Percentiles rank a stretch among this genome's conserved stretches.
Conservation (phyloP, 441 rosid genomes). For the Bruguiera hainesii region DNA sequence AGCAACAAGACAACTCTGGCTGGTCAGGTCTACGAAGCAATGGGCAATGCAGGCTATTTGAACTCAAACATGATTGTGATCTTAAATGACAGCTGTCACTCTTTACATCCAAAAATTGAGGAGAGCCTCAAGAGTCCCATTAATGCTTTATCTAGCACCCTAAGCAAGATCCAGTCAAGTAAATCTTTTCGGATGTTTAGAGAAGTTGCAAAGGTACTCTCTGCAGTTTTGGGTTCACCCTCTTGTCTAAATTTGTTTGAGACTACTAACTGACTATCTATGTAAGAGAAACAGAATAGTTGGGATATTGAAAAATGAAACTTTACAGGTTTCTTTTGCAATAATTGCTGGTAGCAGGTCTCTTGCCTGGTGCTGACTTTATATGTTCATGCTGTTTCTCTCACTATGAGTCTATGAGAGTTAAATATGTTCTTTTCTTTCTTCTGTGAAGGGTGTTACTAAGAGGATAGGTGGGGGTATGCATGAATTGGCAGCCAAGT, state of each 20-base stretch:
- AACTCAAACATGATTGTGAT: conserved; percentile 87
- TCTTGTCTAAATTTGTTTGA: conserved; percentile 5
- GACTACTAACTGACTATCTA: background rate
- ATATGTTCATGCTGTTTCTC: background rate
- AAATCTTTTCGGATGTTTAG: conserved; percentile 75
- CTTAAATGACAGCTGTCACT: conserved; percentile 77
- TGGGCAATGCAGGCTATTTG: conserved; percentile 91
- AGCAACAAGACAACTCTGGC: conserved; percentile 77
- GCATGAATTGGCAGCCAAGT: conserved; percentile 95
- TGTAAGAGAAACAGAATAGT: background rate
- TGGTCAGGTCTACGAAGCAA: conserved; percentile 94
- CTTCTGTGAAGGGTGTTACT: conserved; percentile 57
- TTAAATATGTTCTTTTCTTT: conserved; percentile 15
- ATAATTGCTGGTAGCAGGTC: background rate
- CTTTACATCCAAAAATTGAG: conserved; percentile 70
- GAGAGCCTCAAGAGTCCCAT: conserved; percentile 72
- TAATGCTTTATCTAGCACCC: conserved; percentile 68
- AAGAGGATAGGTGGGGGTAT: conserved; percentile 79
- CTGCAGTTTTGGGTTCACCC: conserved; percentile 14
- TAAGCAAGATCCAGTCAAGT: conserved; percentile 89
- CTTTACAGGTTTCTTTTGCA: conserved; percentile 4
- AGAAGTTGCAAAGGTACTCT: conserved; percentile 80
- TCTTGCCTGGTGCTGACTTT: conserved; percentile 3
- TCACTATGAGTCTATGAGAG: conserved; percentile 2
- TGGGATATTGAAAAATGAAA: conserved; percentile 2